Percentiles rank a stretch among this genome's conserved stretches.
These are phyloP conservation scores for Trametes elegans DNA, from an alignment of 768 basidiomycete genomes.

Conservation along the genomic window DNA sequence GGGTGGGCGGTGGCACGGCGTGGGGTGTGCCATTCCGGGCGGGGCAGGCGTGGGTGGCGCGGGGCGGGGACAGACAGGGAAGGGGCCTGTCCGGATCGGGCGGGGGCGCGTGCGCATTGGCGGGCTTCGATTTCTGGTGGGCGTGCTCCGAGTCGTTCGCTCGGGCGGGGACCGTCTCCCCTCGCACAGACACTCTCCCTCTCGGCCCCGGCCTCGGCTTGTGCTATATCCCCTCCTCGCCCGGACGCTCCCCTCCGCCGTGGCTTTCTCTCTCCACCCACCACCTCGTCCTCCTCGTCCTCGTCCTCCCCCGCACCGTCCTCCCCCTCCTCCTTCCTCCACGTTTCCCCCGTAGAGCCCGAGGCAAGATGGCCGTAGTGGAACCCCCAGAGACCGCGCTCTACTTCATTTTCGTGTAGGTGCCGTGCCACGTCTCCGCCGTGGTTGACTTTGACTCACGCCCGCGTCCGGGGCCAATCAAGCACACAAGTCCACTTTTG, in stretches of 20 bases:
- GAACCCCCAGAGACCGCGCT: conserved; percentile 49
- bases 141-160: no score
- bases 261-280: conserved; percentile 8
- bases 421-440: conserved; percentile 3
- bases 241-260: conserved; percentile 1
- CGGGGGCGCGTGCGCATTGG: neutral
- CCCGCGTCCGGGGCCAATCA: neutral
- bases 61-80: neutral
- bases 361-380: conserved; percentile 25
- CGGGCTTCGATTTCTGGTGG: conserved; percentile 16
- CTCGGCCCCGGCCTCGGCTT: neutral
- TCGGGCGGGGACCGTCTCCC: no score
- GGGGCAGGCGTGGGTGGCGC: neutral
- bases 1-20: conserved; percentile 5
- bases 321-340: neutral
- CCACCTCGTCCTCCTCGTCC: neutral
- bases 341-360: neutral
- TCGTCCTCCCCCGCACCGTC: neutral
- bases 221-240: conserved; percentile 17
- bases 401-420: conserved; percentile 74
- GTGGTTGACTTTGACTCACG: neutral
- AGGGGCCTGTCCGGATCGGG: conserved; percentile 6
- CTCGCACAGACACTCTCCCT: neutral
- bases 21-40: conserved; percentile 6
- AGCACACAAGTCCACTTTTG: conserved; percentile 80